A percentile compares a stretch with the other conserved stretches of the same genome.
Conservation (phyloP, 2,329 filamentous ascomycete genomes). For the Fusarium chuoi region DNA sequence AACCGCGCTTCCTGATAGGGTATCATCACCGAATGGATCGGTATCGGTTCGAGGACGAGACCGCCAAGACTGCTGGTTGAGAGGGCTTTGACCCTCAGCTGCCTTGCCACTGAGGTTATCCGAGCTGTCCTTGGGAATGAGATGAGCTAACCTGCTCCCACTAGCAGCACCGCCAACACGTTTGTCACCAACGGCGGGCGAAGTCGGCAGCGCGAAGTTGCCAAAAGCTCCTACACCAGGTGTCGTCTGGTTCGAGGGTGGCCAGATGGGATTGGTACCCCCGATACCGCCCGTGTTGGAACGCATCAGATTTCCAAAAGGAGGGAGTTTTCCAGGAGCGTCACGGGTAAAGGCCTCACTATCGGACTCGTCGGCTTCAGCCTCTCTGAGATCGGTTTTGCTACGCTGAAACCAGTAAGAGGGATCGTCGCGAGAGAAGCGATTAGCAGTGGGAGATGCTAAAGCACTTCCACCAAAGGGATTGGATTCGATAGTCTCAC, state of each 20-base stretch:
- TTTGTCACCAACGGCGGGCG: conserved; percentile 74
- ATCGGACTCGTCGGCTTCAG: conserved; percentile 65
- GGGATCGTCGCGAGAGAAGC: conserved; percentile 71
- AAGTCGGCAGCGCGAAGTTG: conserved; percentile 77
- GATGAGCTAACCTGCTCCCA: conserved; percentile 86
- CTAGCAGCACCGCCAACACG: conserved; percentile 75
- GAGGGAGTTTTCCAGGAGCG: conserved; percentile 46
- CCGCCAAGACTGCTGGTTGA: conserved; percentile 63
- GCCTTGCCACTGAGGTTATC: conserved; percentile 69
- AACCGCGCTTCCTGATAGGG: conserved; percentile 74
- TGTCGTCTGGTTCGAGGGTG: conserved; percentile 64
- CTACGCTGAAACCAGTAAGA: conserved; percentile 69
- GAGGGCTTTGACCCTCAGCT: conserved; percentile 58
- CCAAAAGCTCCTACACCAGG: conserved; percentile 85
- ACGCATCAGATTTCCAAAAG: conserved; percentile 62
- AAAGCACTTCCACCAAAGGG: conserved; percentile 64
- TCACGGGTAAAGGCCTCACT: conserved; percentile 46
- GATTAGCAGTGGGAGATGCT: conserved; percentile 69
- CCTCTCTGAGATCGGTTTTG: conserved; percentile 63
- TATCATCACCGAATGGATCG: conserved; percentile 78
- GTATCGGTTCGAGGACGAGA: conserved; percentile 75
- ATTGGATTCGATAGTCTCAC: conserved; percentile 81
- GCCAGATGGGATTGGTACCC: conserved; percentile 57
- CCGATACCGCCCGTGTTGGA: conserved; percentile 63
- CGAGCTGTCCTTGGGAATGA: conserved; percentile 80